These are phyloP conservation scores for Collybia sp. DNA, from an alignment of 768 basidiomycete species.

Conservation along the genomic window DNA sequence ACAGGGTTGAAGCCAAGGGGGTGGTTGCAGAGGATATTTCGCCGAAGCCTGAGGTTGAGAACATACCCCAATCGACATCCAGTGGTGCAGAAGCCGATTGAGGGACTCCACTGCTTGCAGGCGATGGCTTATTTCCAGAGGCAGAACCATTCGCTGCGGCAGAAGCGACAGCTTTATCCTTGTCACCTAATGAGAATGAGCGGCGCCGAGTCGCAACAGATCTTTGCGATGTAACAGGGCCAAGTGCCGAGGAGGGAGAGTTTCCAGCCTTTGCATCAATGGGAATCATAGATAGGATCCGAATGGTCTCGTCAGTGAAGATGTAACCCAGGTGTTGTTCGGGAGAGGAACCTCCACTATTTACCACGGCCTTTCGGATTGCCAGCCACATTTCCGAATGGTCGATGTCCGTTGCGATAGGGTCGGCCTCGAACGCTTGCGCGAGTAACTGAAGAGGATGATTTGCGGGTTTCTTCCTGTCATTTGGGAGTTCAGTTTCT, in stretches of 20 bases:
- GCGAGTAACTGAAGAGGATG: slow-evolving; percentile 58
- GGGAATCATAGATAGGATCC: slow-evolving; percentile 34
- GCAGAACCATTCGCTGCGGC: slow-evolving; percentile 7
- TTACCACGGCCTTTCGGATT: slow-evolving; percentile 39
- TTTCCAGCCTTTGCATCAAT: slow-evolving; percentile 34
- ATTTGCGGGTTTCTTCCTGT: slow-evolving; percentile 31
- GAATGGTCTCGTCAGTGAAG: slow-evolving; percentile 68
- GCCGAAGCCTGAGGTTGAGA: slow-evolving; percentile 62
- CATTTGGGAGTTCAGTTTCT: slow-evolving; percentile 44
- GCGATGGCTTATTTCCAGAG: slow-evolving; percentile 21
- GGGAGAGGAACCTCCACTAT: slow-evolving; percentile 26
- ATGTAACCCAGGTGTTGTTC: slow-evolving; percentile 42
- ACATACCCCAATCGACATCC: slow-evolving; percentile 60
- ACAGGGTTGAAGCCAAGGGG: slow-evolving; percentile 51
- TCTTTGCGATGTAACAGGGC: slow-evolving; percentile 23
- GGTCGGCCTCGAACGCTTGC: slow-evolving; percentile 51
- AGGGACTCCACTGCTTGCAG: slow-evolving; percentile 22
- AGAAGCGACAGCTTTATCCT: slow-evolving; percentile 10
- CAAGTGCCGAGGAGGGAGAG: slow-evolving; percentile 22
- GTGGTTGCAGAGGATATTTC: slow-evolving; percentile 29
- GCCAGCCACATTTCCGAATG: slow-evolving; percentile 47
- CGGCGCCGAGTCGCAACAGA: slow-evolving; percentile 22
- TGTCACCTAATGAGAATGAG: slow-evolving; percentile 23
- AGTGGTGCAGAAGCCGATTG: slow-evolving; percentile 17
- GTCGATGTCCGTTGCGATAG: slow-evolving; percentile 25